Base-by-base conservation (phyloP, 495 filamentous ascomycete genomes). In the Hyaloscypha finlandica region DNA sequence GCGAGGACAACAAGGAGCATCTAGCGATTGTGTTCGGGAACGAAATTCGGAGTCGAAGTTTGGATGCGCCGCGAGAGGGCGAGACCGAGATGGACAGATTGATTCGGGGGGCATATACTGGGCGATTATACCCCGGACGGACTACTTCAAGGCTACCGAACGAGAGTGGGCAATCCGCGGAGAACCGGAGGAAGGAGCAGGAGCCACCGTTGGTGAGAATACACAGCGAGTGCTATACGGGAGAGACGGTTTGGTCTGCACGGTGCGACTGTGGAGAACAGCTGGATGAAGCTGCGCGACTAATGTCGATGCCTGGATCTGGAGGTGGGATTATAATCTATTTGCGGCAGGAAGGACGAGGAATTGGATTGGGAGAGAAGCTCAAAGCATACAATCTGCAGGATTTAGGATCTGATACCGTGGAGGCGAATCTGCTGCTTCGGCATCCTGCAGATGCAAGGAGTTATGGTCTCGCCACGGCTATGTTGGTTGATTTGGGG, bases 191-290 rank as follows among this genome's bases (percentile, higher is more conserved):
- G 33, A 64, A 65, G 63, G 20, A 59, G n/a, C 1, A 9, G 9
- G 75, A 77, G 4, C 63, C 77, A 2, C 93, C 96, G 0, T 81
- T 98, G 45, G 94, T 98, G 19, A 85, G 95, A 63, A 98, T 99
- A 76, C 95, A 99, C 76, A 95, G 91, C 8, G 95, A 99, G 76
- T 99, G 95, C 81, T 99, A 99, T 77, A 99, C 95, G 0, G 95
- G 95, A 16, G 95, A 99, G 80, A 98, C 94, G 0, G 94, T 94
- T 0, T 98, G 95, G 95, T 96, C 92, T 1, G 94, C 96, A 30
- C 87, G 95, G 6, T 99, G 95, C 77, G 95, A 99, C 77, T 99
- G 95, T 75, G 95, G 95, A 32, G 96, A 98, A 77, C 95, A 99
- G 76, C 81, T 99, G 2, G 95, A 99, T 74, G 95, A 99, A 79